Conservation (phyloP, 1,284 basidiomycete genomes). For the Volvariella volvacea region DNA sequence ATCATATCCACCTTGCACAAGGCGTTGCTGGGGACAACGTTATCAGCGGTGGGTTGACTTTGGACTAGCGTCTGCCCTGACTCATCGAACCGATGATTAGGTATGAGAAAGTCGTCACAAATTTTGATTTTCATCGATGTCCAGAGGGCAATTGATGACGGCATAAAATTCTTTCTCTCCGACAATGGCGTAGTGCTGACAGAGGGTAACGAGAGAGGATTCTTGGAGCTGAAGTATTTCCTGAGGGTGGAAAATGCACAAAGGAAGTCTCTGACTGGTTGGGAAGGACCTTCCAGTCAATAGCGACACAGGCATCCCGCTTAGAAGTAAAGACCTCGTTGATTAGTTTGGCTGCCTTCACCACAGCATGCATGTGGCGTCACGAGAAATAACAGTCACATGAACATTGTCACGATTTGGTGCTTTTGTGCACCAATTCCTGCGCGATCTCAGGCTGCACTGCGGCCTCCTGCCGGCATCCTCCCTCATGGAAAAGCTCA, state of each 20-base stretch:
- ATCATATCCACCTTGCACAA: slow-evolving; percentile 86
- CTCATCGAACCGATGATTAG: too few relatives aligned
- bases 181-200: slow-evolving; percentile 83
- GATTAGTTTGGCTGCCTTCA: too few relatives aligned
- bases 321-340: too few relatives aligned
- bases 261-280: slow-evolving; percentile 21
- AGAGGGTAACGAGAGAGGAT: slow-evolving; percentile 56
- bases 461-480: too few relatives aligned
- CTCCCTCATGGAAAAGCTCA: too few relatives aligned
- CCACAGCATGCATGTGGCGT: too few relatives aligned
- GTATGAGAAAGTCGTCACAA: slow-evolving; percentile 70
- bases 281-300: slow-evolving; percentile 22
- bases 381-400: too few relatives aligned
- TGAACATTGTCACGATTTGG: too few relatives aligned
- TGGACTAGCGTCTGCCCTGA: background rate
- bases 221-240: slow-evolving; percentile 57
- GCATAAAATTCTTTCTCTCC: slow-evolving; percentile 70
- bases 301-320: too few relatives aligned
- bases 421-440: too few relatives aligned
- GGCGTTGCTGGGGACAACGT: slow-evolving; percentile 56
- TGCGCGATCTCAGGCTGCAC: too few relatives aligned
- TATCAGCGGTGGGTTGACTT: slow-evolving; percentile 58
- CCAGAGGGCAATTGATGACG: slow-evolving; percentile 61
- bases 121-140: slow-evolving; percentile 76
- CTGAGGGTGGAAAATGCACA: slow-evolving; percentile 43